phyloP scores from a whole-genome alignment of 2,329 filamentous ascomycete species.

The Trichoderma gracile region DNA sequence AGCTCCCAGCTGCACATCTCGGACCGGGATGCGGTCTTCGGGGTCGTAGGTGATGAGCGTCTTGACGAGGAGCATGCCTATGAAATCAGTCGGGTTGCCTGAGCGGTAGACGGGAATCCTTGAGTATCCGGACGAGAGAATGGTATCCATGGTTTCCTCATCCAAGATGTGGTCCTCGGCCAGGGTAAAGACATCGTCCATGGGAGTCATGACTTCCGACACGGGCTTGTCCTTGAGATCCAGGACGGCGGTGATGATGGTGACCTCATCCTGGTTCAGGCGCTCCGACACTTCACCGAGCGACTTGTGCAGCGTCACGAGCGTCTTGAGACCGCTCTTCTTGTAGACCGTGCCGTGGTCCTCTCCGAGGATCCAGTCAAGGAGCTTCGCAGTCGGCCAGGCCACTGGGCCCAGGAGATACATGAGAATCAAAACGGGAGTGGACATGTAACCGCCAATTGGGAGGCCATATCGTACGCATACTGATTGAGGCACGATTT shows the following conservation, averaged over 20 bases:
- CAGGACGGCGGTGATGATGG: conserved; percentile 94
- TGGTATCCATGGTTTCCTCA: conserved; percentile 90
- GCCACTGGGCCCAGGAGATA: conserved; percentile 86
- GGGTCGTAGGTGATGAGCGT: conserved; percentile 98
- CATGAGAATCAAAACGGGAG: conserved; percentile 85
- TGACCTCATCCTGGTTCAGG: conserved; percentile 95
- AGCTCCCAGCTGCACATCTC: conserved; percentile 89
- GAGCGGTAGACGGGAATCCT: conserved; percentile 91
- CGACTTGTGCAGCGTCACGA: conserved; percentile 92
- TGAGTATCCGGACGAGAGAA: conserved; percentile 91
- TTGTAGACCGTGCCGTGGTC: conserved; percentile 98
- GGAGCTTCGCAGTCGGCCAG: conserved; percentile 92
- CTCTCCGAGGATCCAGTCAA: conserved; percentile 89
- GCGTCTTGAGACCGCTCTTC: conserved; percentile 93
- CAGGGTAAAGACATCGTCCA: conserved; percentile 96
- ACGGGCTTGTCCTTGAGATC: conserved; percentile 97
- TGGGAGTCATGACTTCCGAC: conserved; percentile 95
- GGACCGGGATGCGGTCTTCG: conserved; percentile 82
- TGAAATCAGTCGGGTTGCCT: conserved; percentile 81
- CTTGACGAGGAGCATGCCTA: conserved; percentile 97
- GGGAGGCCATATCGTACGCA: conserved; percentile 95
- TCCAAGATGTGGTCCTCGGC: conserved; percentile 92
- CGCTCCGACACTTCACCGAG: conserved; percentile 84
- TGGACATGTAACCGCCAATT: conserved; percentile 92
- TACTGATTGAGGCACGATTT: conserved; percentile 92